Conservation (phyloP, 1,284 basidiomycete species). For the Dichomitus squalens region DNA sequence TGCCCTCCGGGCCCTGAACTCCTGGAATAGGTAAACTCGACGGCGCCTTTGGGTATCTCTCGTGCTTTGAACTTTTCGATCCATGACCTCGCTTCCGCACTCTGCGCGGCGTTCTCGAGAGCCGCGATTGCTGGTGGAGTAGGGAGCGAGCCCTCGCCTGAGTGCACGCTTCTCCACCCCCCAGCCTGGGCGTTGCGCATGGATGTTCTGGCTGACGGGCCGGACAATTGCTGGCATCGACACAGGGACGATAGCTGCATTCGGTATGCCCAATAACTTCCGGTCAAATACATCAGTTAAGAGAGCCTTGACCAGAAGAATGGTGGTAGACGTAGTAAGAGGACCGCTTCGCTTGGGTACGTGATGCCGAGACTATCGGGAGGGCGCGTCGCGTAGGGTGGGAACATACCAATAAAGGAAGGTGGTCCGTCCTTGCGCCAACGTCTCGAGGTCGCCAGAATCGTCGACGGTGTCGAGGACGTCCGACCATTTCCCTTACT, state of each 20-base stretch:
- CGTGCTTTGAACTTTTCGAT: slow-evolving; percentile 45
- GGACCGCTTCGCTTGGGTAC: not conserved
- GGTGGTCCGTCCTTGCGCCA: not conserved
- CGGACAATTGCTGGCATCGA: not conserved
- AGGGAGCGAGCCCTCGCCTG: slow-evolving; percentile 27
- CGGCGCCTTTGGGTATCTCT: slow-evolving; percentile 48
- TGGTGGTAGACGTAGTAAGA: not conserved
- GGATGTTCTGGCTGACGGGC: not conserved
- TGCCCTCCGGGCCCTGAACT: slow-evolving; percentile 83
- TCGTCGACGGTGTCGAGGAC: not conserved
- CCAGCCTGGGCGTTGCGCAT: not conserved
- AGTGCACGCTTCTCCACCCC: slow-evolving; percentile 1
- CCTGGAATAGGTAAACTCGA: slow-evolving; percentile 66
- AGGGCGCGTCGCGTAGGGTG: not conserved
- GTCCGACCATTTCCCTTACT: too few relatives aligned
- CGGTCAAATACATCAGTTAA: not conserved
- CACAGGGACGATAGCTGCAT: not conserved
- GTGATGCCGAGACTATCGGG: not conserved
- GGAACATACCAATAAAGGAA: not conserved
- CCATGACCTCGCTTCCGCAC: slow-evolving; percentile 53
- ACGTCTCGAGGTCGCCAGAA: not conserved
- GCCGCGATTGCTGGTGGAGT: slow-evolving; percentile 37
- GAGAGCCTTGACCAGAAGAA: not conserved
- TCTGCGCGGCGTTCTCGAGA: slow-evolving; percentile 43
- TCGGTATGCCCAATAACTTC: not conserved